A percentile compares a stretch with the other conserved stretches of the same genome.
phyloP scores from a whole-genome alignment of 2,329 filamentous ascomycete species.

The Fusarium pseudocircinatum region DNA sequence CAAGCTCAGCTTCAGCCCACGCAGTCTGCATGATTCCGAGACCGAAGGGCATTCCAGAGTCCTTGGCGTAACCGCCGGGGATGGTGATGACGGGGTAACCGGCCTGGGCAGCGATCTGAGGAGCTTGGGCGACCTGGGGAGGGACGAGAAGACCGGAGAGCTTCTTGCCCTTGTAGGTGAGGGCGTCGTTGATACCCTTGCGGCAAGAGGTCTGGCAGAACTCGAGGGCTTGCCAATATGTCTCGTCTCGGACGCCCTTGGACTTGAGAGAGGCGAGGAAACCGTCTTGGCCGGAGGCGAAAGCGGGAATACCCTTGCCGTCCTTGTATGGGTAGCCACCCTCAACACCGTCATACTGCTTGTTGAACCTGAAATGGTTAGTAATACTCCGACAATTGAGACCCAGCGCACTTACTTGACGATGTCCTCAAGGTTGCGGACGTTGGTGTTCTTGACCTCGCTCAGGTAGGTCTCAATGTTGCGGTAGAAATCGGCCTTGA shows the following conservation, averaged over 20 bases:
- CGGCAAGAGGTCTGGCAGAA: conserved; percentile 70
- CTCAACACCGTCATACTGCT: conserved; percentile 71
- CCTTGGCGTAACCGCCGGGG: conserved; percentile 66
- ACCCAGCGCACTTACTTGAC: conserved; percentile 57
- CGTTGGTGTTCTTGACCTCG: conserved; percentile 68
- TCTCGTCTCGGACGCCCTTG: conserved; percentile 69
- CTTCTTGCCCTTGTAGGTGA: conserved; percentile 56
- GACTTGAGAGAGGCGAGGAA: conserved; percentile 71
- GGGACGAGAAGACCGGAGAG: conserved; percentile 75
- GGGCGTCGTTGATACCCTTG: conserved; percentile 75
- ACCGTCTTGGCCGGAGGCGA: conserved; percentile 75
- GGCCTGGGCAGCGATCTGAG: conserved; percentile 77
- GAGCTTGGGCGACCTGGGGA: conserved; percentile 72
- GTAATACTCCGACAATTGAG: rapidly evolving
- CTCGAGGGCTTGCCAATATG: conserved; percentile 72
- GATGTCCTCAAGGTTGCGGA: conserved; percentile 71
- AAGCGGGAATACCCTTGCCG: conserved; percentile 64
- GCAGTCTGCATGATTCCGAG: conserved; percentile 68
- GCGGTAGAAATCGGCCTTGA: conserved; percentile 76
- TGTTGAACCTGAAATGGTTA: conserved; percentile 67
- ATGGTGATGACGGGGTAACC: conserved; percentile 79
- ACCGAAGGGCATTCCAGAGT: conserved; percentile 69
- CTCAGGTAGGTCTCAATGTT: conserved; percentile 70
- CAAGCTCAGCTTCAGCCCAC: conserved; percentile 65
- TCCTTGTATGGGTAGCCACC: conserved; percentile 68